A percentile compares a stretch with the other conserved stretches of the same genome.
Conservation (phyloP, 1,284 basidiomycete species). For the Heterobasidion parviporum region DNA sequence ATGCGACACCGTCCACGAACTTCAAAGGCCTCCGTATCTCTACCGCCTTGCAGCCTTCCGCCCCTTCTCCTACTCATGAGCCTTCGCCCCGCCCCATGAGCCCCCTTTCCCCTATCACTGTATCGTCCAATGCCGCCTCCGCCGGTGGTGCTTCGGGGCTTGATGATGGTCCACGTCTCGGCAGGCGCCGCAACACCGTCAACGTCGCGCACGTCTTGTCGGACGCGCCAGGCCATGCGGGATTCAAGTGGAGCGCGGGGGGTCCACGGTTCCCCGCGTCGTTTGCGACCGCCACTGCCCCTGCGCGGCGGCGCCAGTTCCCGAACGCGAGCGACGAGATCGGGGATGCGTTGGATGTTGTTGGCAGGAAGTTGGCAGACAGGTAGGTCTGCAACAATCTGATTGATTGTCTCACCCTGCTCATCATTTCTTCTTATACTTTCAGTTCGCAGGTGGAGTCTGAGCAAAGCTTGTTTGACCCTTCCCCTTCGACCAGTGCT, state of each 20-base stretch:
- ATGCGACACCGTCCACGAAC: neutral
- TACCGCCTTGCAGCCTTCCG: neutral
- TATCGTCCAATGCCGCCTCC: neutral
- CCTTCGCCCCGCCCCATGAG: neutral
- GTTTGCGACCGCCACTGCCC: neutral
- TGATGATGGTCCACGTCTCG: neutral
- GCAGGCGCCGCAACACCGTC: constrained; percentile 9
- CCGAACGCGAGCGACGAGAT: neutral
- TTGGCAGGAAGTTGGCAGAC: too few relatives aligned
- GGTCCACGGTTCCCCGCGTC: constrained; percentile 18
- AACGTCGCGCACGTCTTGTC: constrained; percentile 14
- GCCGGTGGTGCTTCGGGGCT: too few relatives aligned
- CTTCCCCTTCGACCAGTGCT: too few relatives aligned
- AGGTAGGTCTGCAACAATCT: too few relatives aligned
- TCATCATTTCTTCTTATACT: too few relatives aligned
- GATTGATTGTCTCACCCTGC: too few relatives aligned
- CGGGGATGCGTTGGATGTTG: neutral
- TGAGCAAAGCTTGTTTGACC: too few relatives aligned
- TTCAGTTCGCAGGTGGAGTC: too few relatives aligned
- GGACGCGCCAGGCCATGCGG: constrained; percentile 14
- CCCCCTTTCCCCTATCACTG: neutral
- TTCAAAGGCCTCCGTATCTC: neutral
- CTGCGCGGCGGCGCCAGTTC: too few relatives aligned
- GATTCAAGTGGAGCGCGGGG: constrained; percentile 17
- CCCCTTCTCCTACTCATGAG: neutral